These are phyloP conservation scores for Pseudozyma pruni DNA, from an alignment of 1,284 basidiomycete genomes.

Conservation along the genomic window DNA sequence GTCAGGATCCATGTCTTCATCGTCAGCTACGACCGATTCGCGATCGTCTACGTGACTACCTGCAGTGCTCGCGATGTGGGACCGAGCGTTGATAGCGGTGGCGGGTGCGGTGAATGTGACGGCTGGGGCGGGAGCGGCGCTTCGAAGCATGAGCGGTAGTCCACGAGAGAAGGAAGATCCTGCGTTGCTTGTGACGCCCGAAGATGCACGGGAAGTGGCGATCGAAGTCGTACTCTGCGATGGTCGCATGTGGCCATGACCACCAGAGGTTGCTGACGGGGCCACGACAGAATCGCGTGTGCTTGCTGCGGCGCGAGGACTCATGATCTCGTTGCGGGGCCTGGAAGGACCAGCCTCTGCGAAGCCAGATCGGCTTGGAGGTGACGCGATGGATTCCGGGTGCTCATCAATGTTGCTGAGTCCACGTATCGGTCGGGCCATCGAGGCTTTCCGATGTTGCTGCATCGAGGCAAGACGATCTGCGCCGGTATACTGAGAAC, in stretches of 20 bases:
- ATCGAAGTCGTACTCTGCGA: slow-evolving; percentile 24
- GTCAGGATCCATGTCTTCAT: slow-evolving; percentile 39
- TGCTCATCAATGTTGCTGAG: slow-evolving; percentile 50
- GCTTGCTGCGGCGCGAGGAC: slow-evolving; percentile 1
- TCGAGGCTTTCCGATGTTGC: slow-evolving; percentile 24
- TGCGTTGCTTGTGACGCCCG: slow-evolving; percentile 7
- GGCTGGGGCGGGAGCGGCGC: slow-evolving; percentile 46
- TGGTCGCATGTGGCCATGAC: slow-evolving; percentile 11
- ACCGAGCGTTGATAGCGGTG: slow-evolving; percentile 37
- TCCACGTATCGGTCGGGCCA: slow-evolving; percentile 30
- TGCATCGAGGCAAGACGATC: slow-evolving; percentile 30
- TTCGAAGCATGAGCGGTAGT: slow-evolving; percentile 36
- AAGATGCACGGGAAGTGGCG: slow-evolving; percentile 16
- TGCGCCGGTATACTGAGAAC: background rate
- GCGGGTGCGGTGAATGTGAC: slow-evolving; percentile 53
- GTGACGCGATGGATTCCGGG: slow-evolving; percentile 28
- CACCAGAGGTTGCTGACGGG: background rate
- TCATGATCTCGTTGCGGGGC: slow-evolving; percentile 2
- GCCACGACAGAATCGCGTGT: background rate
- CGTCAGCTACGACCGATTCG: slow-evolving; percentile 39
- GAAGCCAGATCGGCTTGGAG: slow-evolving; percentile 8
- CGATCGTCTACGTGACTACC: slow-evolving; percentile 46
- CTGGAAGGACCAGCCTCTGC: slow-evolving; percentile 17
- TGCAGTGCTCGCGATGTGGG: slow-evolving; percentile 25
- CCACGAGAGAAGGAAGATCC: slow-evolving; percentile 5